A percentile compares a stretch with the other conserved stretches of the same genome.
These are phyloP conservation scores for Backusella macrospora DNA, from an alignment of 192 early-diverging fungal species.

Conservation along the genomic window DNA sequence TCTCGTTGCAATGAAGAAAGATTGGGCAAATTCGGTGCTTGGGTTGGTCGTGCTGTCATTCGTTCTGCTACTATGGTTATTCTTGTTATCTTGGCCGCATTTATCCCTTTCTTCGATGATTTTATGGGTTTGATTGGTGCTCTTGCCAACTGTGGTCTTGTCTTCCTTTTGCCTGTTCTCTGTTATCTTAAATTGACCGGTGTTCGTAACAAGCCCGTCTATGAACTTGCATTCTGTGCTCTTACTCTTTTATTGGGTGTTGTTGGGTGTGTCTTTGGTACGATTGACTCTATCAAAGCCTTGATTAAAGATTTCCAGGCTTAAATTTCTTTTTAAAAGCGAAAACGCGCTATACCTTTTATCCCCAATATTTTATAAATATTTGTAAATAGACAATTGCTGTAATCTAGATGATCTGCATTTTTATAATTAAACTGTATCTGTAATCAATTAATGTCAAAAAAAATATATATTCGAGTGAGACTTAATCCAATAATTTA, in stretches of 20 bases:
- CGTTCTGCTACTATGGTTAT: slow-evolving; percentile 61
- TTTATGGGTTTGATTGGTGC: slow-evolving; percentile 80
- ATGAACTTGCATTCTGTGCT: slow-evolving; percentile 56
- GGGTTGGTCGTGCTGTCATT: slow-evolving; percentile 56
- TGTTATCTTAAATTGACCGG: slow-evolving; percentile 80
- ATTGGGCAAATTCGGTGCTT: slow-evolving; percentile 55
- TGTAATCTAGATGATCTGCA: slow-evolving; percentile 1
- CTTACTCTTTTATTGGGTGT: slow-evolving; percentile 65
- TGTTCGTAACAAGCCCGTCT: slow-evolving; percentile 39
- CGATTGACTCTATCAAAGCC: slow-evolving; percentile 67
- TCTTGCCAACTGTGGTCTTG: slow-evolving; percentile 73
- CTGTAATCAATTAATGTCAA: too few species aligned
- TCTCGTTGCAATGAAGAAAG: slow-evolving; percentile 55
- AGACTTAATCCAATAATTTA: slow-evolving; percentile 3
- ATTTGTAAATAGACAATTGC: slow-evolving; percentile 10
- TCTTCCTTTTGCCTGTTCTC: slow-evolving; percentile 83
- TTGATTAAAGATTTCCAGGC: slow-evolving; percentile 43
- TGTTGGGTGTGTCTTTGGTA: slow-evolving; percentile 63
- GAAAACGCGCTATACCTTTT: slow-evolving; percentile 1
- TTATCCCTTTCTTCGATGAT: slow-evolving; percentile 81
- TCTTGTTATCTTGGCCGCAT: slow-evolving; percentile 62
- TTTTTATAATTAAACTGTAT: slow-evolving; percentile 10
- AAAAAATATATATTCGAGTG: too few species aligned
- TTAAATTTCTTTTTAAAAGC: background rate
- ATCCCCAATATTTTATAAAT: slow-evolving; percentile 3